These are phyloP conservation scores for Starmerella tilneyi DNA, from an alignment of 805 yeast species.

Conservation along the genomic window DNA sequence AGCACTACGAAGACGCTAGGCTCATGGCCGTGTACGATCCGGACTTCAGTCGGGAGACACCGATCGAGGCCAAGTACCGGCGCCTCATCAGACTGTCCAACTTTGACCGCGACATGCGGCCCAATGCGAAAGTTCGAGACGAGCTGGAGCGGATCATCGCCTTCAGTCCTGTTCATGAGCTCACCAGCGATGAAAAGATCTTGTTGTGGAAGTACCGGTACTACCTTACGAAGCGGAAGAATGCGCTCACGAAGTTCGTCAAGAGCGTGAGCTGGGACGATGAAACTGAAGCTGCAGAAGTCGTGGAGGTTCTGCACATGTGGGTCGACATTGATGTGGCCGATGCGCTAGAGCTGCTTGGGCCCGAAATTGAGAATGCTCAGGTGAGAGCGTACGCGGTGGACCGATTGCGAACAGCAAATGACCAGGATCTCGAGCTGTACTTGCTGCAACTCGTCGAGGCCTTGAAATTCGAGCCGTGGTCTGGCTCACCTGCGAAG, in stretches of 20 bases:
- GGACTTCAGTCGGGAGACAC: constrained; percentile 59
- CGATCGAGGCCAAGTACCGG: constrained; percentile 79
- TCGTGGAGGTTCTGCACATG: constrained; percentile 55
- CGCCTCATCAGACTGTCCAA: constrained; percentile 72
- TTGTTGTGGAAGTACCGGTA: constrained; percentile 85
- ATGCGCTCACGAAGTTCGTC: constrained; percentile 66
- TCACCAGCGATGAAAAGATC: constrained; percentile 74
- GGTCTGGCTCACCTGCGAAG: constrained; percentile 19
- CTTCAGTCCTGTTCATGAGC: constrained; percentile 74
- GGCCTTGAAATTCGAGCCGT: constrained; percentile 71
- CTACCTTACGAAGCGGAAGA: constrained; percentile 57
- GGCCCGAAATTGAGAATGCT: constrained; percentile 63
- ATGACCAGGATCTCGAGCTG: constrained; percentile 67
- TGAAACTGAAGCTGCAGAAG: constrained; percentile 67
- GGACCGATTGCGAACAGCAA: constrained; percentile 64
- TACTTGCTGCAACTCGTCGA: constrained; percentile 85
- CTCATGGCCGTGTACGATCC: constrained; percentile 49
- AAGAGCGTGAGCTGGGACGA: constrained; percentile 86
- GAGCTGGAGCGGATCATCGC: constrained; percentile 57
- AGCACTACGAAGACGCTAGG: constrained; percentile 20
- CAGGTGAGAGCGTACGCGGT: constrained; percentile 82
- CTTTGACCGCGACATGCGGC: constrained; percentile 70
- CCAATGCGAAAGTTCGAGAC: constrained; percentile 71
- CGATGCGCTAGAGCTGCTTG: constrained; percentile 75
- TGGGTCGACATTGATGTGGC: constrained; percentile 74